A percentile compares a stretch with the other conserved stretches of the same genome.
Evolutionary conservation across 352 stramenopile genomes (phyloP).

Genomic region (Phytophthora lateralis): DNA sequence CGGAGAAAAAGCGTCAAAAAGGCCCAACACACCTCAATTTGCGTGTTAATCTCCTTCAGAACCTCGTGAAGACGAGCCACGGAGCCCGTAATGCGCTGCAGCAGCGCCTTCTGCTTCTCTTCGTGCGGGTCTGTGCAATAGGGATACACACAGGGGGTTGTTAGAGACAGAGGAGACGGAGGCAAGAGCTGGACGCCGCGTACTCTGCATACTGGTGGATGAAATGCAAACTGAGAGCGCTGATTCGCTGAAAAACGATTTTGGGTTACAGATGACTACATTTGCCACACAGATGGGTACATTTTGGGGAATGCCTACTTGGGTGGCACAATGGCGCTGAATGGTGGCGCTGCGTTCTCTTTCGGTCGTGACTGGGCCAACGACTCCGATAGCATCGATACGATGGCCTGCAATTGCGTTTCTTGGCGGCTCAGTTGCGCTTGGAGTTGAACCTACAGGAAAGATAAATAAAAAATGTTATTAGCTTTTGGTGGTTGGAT

Average conservation of each 20-base stretch:
- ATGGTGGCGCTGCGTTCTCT: conserved; percentile 38
- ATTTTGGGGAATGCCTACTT: conserved; percentile 14
- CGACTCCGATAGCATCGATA: conserved; percentile 44
- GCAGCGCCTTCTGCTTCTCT: conserved; percentile 87
- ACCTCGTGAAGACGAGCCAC: conserved; percentile 82
- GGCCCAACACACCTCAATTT: conserved; percentile 68
- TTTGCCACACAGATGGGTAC: neutral
- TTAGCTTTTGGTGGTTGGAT: neutral
- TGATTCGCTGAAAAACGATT: conserved; percentile 18
- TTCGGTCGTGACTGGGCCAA: conserved; percentile 12
- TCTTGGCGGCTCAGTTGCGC: conserved; percentile 62
- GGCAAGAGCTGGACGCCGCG: neutral
- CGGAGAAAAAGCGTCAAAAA: neutral
- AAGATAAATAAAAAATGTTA: neutral
- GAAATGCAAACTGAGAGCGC: neutral
- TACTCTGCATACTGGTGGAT: conserved; percentile 33
- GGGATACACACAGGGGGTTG: neutral
- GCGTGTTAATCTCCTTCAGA: conserved; percentile 84
- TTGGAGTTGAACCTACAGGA: conserved; percentile 52
- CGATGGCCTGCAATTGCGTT: conserved; percentile 60
- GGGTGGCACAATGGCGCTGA: conserved; percentile 53
- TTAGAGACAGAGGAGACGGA: conserved; percentile 3
- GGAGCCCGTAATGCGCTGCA: conserved; percentile 80
- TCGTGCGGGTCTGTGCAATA: conserved; percentile 72
- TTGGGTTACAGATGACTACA: conserved; percentile 20